Percentiles rank a stretch among this genome's conserved stretches.
Evolutionary conservation across 129 eudicot genomes (phyloP).

Genomic region (Solidago caesia): DNA sequence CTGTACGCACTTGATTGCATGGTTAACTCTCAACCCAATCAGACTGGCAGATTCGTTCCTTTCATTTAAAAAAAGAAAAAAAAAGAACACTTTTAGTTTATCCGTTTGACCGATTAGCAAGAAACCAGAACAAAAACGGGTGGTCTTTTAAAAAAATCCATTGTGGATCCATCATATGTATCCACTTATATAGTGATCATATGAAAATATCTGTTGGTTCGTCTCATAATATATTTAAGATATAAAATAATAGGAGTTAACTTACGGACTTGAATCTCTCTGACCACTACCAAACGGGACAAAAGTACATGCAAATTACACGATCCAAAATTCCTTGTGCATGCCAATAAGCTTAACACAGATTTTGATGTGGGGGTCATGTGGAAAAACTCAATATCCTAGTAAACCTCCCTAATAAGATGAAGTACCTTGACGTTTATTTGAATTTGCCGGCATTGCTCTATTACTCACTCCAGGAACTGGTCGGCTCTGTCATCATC

Average conservation of each 20-base stretch:
- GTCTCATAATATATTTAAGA: neutral
- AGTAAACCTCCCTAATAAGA: constrained; percentile 13
- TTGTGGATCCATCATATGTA: no score
- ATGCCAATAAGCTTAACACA: constrained; percentile 12
- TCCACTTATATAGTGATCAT: no score
- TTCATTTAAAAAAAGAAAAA: no score
- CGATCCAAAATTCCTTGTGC: constrained; percentile 7
- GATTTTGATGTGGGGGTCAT: neutral
- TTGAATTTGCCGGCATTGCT: constrained; percentile 46
- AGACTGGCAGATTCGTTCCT: neutral
- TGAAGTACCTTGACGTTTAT: constrained; percentile 69
- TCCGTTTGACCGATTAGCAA: neutral
- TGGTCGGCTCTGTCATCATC: constrained; percentile 52
- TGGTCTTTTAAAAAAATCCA: no score
- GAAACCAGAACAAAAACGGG: neutral
- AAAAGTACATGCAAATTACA: constrained; percentile 12
- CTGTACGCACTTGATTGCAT: neutral
- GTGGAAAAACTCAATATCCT: neutral
- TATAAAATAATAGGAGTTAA: constrained; percentile 6
- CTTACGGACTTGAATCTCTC: neutral
- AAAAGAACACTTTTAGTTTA: neutral
- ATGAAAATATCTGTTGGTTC: no score
- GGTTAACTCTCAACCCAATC: neutral
- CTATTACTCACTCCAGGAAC: constrained; percentile 55
- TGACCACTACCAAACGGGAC: constrained; percentile 4